A percentile compares a stretch with the other conserved stretches of the same genome.
phyloP scores from a whole-genome alignment of 139 green algal genomes.

The Volvox africanus region DNA sequence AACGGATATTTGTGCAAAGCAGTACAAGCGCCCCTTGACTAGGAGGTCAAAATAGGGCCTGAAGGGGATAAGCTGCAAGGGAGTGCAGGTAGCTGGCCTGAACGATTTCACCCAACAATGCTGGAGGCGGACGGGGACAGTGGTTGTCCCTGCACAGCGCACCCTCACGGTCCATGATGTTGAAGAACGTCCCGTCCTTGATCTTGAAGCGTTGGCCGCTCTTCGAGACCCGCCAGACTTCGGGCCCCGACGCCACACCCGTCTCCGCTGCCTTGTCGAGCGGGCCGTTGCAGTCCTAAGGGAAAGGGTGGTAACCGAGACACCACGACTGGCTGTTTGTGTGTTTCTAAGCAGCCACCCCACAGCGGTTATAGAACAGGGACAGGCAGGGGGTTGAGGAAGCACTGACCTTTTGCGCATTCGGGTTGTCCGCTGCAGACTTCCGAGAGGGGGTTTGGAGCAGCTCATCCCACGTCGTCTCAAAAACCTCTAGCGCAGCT shows the following conservation, averaged over 20 bases:
- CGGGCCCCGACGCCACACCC: constrained; percentile 23
- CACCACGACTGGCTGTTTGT: no score
- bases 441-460: constrained; percentile 46
- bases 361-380: background rate
- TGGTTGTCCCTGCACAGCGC: background rate
- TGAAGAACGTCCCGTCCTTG: constrained; percentile 55
- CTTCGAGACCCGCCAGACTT: constrained; percentile 47
- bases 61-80: no score
- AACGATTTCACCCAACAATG: no score
- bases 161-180: constrained; percentile 55
- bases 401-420: constrained; percentile 10
- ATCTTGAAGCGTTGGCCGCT: constrained; percentile 62
- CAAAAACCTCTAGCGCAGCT: constrained; percentile 58
- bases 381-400: background rate
- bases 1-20: no score
- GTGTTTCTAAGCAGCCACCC: no score
- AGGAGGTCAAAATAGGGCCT: no score
- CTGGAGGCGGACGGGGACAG: no score
- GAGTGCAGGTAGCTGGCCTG: no score
- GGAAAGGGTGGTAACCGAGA: no score
- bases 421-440: background rate
- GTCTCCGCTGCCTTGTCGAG: constrained; percentile 46
- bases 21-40: no score
- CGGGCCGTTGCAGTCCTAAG: constrained; percentile 57
- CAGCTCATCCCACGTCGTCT: constrained; percentile 59